phyloP scores from a whole-genome alignment of 495 filamentous ascomycete species.

The Daldinia loculata region DNA sequence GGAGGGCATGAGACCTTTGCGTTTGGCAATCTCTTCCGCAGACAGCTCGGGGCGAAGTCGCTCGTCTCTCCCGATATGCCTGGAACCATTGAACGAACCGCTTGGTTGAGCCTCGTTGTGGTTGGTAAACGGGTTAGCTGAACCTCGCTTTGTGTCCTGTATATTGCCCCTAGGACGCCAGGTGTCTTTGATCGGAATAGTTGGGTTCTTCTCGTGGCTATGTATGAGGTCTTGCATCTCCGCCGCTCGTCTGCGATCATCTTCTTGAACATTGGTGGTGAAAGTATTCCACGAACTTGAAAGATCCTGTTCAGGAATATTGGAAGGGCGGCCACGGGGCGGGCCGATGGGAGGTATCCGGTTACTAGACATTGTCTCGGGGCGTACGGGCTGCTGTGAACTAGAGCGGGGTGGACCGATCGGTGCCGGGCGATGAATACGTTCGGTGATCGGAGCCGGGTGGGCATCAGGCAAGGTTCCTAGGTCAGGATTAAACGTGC shows the following conservation, averaged over 20 bases:
- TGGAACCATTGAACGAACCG: not conserved
- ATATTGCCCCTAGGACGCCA: slow-evolving; percentile 65
- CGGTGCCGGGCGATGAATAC: slow-evolving; percentile 47
- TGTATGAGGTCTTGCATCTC: slow-evolving; percentile 22
- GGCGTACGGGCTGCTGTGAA: slow-evolving; percentile 32
- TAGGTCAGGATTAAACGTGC: slow-evolving; percentile 75
- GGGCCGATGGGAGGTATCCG: slow-evolving; percentile 44
- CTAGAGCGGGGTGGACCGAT: slow-evolving; percentile 52
- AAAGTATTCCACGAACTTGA: slow-evolving; percentile 36
- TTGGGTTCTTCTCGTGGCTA: slow-evolving; percentile 40
- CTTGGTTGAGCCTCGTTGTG: slow-evolving; percentile 8
- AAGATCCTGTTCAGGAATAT: slow-evolving; percentile 8
- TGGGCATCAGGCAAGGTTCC: slow-evolving; percentile 51
- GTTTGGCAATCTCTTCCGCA: slow-evolving; percentile 5
- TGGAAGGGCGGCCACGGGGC: slow-evolving; percentile 32
- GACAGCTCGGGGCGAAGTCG: not conserved
- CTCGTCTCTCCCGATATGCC: not conserved
- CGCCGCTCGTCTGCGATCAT: slow-evolving; percentile 32
- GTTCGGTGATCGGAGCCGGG: slow-evolving; percentile 57
- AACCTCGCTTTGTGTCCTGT: slow-evolving; percentile 49
- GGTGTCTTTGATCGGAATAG: slow-evolving; percentile 66
- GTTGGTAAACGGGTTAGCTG: slow-evolving; percentile 32
- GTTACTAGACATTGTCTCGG: slow-evolving; percentile 17
- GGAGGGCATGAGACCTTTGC: slow-evolving; percentile 26
- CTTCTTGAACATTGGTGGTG: slow-evolving; percentile 24